These are phyloP conservation scores for Simmondsia chinensis DNA, from an alignment of 148 eudicot species.

Conservation along the genomic window DNA sequence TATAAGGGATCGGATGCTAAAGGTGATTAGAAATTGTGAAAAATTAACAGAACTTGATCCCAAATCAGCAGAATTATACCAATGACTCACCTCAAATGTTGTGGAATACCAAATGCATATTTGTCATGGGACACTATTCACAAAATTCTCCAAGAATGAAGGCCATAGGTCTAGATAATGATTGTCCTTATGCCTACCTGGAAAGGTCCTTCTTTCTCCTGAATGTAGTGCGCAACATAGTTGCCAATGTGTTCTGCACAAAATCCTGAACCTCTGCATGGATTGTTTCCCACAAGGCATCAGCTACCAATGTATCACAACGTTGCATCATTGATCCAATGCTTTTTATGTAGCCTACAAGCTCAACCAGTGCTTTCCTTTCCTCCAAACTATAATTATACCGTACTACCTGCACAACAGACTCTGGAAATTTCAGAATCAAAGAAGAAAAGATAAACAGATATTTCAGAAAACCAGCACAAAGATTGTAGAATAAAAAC, in stretches of 20 bases:
- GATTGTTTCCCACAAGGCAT: conserved; percentile 96
- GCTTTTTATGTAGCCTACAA: conserved; percentile 87
- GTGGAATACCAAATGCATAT: too few species aligned
- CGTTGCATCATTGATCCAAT: conserved; percentile 89
- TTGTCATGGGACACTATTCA: too few species aligned
- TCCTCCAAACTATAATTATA: conserved; percentile 85
- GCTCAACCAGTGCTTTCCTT: conserved; percentile 86
- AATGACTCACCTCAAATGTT: too few species aligned
- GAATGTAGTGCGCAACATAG: conserved; percentile 88
- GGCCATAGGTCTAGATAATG: too few species aligned
- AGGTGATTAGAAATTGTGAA: too few species aligned
- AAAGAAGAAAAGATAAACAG: background rate
- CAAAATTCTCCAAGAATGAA: too few species aligned
- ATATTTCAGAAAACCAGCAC: background rate
- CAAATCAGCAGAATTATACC: too few species aligned
- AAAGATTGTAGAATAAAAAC: background rate
- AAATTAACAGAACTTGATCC: too few species aligned
- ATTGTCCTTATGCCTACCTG: conserved; percentile 32
- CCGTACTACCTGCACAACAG: conserved; percentile 69
- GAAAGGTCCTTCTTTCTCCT: conserved; percentile 92
- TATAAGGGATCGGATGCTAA: too few species aligned
- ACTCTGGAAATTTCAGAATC: background rate
- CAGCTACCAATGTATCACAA: conserved; percentile 84
- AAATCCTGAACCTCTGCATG: conserved; percentile 99
- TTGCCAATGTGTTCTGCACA: conserved; percentile 89